phyloP scores from a whole-genome alignment of 495 filamentous ascomycete species.

The Tetracladium marchalianum region DNA sequence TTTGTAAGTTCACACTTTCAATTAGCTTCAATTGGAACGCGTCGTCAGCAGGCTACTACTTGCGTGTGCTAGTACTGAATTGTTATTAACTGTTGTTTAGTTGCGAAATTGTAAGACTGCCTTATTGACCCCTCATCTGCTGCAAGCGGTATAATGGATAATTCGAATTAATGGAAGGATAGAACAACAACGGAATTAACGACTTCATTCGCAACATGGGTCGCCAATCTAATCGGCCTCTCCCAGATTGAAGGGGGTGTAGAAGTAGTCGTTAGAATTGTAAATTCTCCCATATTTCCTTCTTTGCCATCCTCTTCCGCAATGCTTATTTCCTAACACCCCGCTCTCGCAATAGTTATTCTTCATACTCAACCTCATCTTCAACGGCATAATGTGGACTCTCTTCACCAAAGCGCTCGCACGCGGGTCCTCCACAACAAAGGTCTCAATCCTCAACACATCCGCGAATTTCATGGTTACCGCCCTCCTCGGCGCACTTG shows the following conservation, averaged over 20 bases:
- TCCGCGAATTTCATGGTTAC: constrained; percentile 88
- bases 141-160: neutral
- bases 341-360: constrained; percentile 47
- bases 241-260: constrained; percentile 39
- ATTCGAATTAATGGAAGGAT: neutral
- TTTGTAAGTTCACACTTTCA: constrained; percentile 51
- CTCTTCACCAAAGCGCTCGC: constrained; percentile 79
- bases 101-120: neutral
- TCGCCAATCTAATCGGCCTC: constrained; percentile 54
- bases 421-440: constrained; percentile 71
- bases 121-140: neutral
- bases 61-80: neutral
- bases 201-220: constrained; percentile 49
- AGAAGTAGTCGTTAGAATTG: constrained; percentile 57
- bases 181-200: constrained; percentile 85
- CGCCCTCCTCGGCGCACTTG: constrained; percentile 66
- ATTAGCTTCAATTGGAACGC: neutral
- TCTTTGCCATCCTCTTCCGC: neutral
- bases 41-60: neutral
- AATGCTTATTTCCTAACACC: neutral
- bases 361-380: constrained; percentile 78
- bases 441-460: constrained; percentile 89
- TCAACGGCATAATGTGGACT: constrained; percentile 93
- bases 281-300: constrained; percentile 34
- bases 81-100: neutral